Base-by-base conservation (phyloP, 192 early-diverging fungal species). In the Coemansia reversa region DNA sequence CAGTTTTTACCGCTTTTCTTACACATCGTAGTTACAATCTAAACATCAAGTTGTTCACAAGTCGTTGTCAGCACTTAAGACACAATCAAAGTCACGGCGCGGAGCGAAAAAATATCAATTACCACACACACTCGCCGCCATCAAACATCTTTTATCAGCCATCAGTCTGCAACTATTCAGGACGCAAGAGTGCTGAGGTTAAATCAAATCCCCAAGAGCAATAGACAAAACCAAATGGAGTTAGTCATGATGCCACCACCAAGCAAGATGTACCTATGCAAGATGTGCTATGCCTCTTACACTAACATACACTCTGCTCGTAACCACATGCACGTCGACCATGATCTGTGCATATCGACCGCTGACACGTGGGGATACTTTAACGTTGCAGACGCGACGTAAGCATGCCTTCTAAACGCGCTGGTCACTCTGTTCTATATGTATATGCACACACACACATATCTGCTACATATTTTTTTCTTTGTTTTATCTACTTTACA, bases 281-380 rank as follows among this genome's bases (percentile, higher is more conserved):
- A 81, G 33, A 30, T 81, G 56, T 81, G 78, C 78, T 81, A 72
- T 29, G 33, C 72, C 19, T 61, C 62, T 33, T 65, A 66, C 63
- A 75, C 72, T 62, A 81, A 81, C 68, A 81, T 81, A 42, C 78
- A 81, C 51, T 81, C 73, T n/a, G 78, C 78, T 11, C 72, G 78
- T 32, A 81, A 75, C 63, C 78, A 81, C 60, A 65, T 81, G 60
- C 63, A 58, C 66, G 45, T 25, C 8, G 56, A 69, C 32, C 78
- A 81, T 50, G 58, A 32, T 16, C 57, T 81, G 29, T 53, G 49
- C 19, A 66, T 81, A 7, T 62, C 69, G 30, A 81, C 78, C 4
- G 60, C 42, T 28, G 70, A 68, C 23, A 75, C 78, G 4, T 81
- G 78, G 78, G 72, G 32, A 2, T 81, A 81, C 29, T 66, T 81